A percentile compares a stretch with the other conserved stretches of the same genome.
These are phyloP conservation scores for Colletotrichum sp. DNA, from an alignment of 2,329 filamentous ascomycete species.

Conservation along the genomic window DNA sequence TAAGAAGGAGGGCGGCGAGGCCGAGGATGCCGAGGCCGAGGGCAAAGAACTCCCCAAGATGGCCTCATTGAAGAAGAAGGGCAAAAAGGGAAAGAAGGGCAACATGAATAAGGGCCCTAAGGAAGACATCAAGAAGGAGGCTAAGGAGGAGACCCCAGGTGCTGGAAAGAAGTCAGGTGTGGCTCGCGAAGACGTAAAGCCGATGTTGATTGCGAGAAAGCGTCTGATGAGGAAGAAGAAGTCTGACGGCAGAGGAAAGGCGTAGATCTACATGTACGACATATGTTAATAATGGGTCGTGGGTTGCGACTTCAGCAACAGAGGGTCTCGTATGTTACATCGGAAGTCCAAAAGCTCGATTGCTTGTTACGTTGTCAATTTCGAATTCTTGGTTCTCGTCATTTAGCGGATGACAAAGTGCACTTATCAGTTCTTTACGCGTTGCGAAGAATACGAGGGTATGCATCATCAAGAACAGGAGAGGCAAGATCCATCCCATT, in stretches of 20 bases:
- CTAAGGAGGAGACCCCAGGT: constrained; percentile 29
- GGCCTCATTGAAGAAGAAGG: constrained; percentile 35
- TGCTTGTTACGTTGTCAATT: not conserved
- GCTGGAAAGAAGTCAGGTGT: constrained; percentile 12
- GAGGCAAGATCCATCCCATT: not conserved
- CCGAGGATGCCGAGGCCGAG: constrained; percentile 31
- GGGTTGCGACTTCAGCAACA: not conserved
- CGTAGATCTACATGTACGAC: not conserved
- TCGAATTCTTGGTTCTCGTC: not conserved
- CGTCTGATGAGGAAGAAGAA: constrained; percentile 78
- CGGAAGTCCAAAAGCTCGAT: not conserved
- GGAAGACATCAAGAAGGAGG: constrained; percentile 38
- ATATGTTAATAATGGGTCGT: not conserved
- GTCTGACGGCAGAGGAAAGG: constrained; percentile 40
- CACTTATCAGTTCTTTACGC: not conserved
- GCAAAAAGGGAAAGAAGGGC: constrained; percentile 34
- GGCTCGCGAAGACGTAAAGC: constrained; percentile 50
- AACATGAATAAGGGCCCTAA: constrained; percentile 31
- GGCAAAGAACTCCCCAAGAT: constrained; percentile 35
- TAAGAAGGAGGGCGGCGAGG: constrained; percentile 35
- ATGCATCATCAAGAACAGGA: not conserved
- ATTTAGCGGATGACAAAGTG: not conserved
- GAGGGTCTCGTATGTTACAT: not conserved
- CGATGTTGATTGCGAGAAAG: constrained; percentile 87
- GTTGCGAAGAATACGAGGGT: not conserved